phyloP scores from a whole-genome alignment of 768 basidiomycete genomes.

The Agrocybe praecox region DNA sequence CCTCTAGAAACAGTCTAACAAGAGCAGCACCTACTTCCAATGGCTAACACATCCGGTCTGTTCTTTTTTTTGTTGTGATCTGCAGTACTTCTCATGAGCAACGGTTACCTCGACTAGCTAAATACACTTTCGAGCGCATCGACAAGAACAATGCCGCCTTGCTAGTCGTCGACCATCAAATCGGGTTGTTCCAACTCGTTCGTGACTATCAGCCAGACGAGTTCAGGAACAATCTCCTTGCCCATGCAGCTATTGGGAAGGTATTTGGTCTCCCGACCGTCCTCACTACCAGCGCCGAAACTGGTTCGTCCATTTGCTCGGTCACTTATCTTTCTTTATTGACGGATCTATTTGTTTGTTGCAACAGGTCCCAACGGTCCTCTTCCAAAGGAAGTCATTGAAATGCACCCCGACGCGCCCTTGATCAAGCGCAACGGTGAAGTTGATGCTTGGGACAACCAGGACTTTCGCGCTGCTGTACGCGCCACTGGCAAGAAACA shows the following conservation, averaged over 20 bases:
- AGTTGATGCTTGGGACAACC: slow-evolving; percentile 55
- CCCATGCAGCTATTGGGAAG: slow-evolving; percentile 47
- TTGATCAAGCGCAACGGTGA: slow-evolving; percentile 49
- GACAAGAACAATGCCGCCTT: slow-evolving; percentile 46
- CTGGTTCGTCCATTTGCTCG: slow-evolving; percentile 28
- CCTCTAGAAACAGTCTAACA: background rate
- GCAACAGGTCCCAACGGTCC: slow-evolving; percentile 49
- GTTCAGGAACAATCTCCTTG: slow-evolving; percentile 46
- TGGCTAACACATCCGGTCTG: background rate
- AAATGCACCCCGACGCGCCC: slow-evolving; percentile 46
- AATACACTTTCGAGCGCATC: slow-evolving; percentile 23
- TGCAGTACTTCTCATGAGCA: background rate
- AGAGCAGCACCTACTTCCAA: background rate
- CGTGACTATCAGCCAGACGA: slow-evolving; percentile 40
- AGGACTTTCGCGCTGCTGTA: slow-evolving; percentile 47
- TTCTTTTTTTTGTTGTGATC: background rate
- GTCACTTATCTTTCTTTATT: background rate
- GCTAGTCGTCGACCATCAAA: slow-evolving; percentile 52
- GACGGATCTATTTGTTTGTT: background rate
- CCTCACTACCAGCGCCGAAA: slow-evolving; percentile 47
- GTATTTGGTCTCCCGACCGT: slow-evolving; percentile 48
- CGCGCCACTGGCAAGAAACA: slow-evolving; percentile 51
- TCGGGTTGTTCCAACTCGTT: slow-evolving; percentile 48
- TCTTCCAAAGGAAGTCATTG: slow-evolving; percentile 44
- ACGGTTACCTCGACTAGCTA: background rate